Conservation (phyloP, 768 basidiomycete species). For the Boletus reticuloceps region DNA sequence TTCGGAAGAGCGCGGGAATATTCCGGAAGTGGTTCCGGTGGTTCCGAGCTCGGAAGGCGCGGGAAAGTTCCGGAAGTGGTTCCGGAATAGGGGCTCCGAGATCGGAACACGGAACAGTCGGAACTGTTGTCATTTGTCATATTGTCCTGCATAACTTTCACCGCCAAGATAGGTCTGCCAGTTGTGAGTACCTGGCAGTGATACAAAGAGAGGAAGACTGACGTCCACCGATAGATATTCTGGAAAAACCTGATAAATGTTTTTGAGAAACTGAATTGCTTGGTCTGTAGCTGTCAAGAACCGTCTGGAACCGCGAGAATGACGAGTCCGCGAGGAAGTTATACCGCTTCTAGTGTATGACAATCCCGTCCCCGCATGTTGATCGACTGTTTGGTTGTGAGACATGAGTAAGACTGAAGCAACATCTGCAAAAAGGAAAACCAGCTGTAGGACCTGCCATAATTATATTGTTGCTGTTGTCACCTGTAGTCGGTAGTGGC, state of each 20-base stretch:
- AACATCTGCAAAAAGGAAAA: no score
- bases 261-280: conserved; percentile 77
- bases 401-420: not conserved
- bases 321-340: conserved; percentile 10
- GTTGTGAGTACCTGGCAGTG: conserved; percentile 5
- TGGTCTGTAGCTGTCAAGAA: conserved; percentile 60
- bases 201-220: conserved; percentile 31
- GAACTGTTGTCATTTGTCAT: no score
- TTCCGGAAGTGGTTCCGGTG: no score
- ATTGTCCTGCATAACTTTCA: conserved; percentile 97
- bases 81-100: no score
- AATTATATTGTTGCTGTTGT: no score
- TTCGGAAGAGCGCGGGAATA: no score
- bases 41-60: no score
- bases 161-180: conserved; percentile 92
- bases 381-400: conserved; percentile 68
- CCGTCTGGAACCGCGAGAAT: not conserved
- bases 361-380: conserved; percentile 94
- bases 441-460: no score
- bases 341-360: conserved; percentile 80
- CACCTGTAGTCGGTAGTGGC: no score
- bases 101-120: no score
- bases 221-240: conserved; percentile 84
- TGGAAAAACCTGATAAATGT: conserved; percentile 90
- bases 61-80: no score